A percentile compares a stretch with the other conserved stretches of the same genome.
Conservation (phyloP, 2,329 filamentous ascomycete species). For the Capronia coronata region DNA sequence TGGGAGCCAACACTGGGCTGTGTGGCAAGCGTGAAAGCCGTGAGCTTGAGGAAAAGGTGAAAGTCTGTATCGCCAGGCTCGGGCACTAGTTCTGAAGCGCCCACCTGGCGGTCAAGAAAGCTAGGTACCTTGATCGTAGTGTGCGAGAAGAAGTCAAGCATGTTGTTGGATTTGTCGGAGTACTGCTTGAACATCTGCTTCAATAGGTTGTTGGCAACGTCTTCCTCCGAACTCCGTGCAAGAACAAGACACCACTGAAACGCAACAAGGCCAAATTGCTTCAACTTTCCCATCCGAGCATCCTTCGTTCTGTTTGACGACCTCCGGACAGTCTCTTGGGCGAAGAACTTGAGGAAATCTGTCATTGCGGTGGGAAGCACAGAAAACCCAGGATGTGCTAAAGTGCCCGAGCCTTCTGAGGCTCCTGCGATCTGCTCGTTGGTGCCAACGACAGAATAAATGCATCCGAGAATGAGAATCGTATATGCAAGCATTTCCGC, state of each 20-base stretch:
- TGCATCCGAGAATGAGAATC: conserved; percentile 12
- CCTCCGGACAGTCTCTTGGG: conserved; percentile 5
- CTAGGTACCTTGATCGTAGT: conserved; percentile 1
- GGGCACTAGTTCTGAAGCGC: conserved; percentile 4
- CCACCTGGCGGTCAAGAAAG: conserved; percentile 14
- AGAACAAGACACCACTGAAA: conserved; percentile 20
- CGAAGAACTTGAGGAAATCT: conserved; percentile 14
- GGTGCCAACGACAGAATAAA: conserved; percentile 7
- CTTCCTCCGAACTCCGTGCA: conserved; percentile 4
- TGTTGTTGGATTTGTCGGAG: conserved; percentile 21
- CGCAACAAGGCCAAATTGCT: conserved; percentile 11
- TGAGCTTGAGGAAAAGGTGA: conserved; percentile 22
- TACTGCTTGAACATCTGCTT: conserved; percentile 24
- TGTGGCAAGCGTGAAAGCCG: conserved; percentile 15
- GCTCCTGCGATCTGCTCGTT: background rate
- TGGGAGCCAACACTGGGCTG: background rate
- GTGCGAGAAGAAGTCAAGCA: conserved; percentile 20
- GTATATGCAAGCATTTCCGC: conserved; percentile 13
- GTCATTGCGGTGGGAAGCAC: conserved; percentile 10
- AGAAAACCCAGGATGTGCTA: conserved; percentile 1
- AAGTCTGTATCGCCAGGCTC: conserved; percentile 20
- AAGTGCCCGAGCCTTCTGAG: background rate
- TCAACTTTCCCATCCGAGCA: background rate
- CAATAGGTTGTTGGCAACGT: conserved; percentile 15
- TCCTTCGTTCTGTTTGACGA: background rate